Percentiles rank a stretch among this genome's conserved stretches.
Conservation (phyloP, 2,329 filamentous ascomycete species). For the Phaeosphaeria sp. region DNA sequence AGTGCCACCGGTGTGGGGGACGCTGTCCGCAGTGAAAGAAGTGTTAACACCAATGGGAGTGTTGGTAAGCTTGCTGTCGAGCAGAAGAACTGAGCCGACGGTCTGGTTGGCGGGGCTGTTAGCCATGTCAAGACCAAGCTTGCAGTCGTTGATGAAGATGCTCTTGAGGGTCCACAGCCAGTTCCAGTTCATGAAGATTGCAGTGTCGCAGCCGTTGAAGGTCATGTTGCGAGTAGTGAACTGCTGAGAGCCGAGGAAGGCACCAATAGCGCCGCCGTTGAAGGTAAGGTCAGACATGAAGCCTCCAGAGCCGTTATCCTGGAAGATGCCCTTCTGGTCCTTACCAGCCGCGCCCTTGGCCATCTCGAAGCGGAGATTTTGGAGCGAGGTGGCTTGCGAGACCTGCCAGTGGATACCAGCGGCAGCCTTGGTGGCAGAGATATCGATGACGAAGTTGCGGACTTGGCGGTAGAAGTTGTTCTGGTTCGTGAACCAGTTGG, state of each 20-base stretch:
- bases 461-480: slow-evolving; percentile 65
- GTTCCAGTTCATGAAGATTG: slow-evolving; percentile 63
- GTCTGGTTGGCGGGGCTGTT: slow-evolving; percentile 69
- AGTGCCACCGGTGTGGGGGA: slow-evolving; percentile 76
- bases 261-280: slow-evolving; percentile 66
- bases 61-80: slow-evolving; percentile 81
- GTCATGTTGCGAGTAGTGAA: slow-evolving; percentile 61
- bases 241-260: slow-evolving; percentile 70
- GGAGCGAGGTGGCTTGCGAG: slow-evolving; percentile 68
- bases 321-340: slow-evolving; percentile 66
- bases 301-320: slow-evolving; percentile 67
- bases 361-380: slow-evolving; percentile 69
- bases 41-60: slow-evolving; percentile 80
- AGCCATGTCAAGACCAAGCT: slow-evolving; percentile 58
- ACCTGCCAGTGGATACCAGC: slow-evolving; percentile 72
- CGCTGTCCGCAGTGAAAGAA: slow-evolving; percentile 73
- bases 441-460: slow-evolving; percentile 61
- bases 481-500: slow-evolving; percentile 61
- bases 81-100: slow-evolving; percentile 83
- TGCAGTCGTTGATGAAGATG: slow-evolving; percentile 55
- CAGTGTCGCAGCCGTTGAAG: slow-evolving; percentile 58
- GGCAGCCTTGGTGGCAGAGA: slow-evolving; percentile 47
- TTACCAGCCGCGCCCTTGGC: slow-evolving; percentile 51
- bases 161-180: slow-evolving; percentile 60
- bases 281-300: slow-evolving; percentile 67